Evolutionary conservation across 441 rosid species (phyloP).

Genomic region (Kokia cookei): DNA sequence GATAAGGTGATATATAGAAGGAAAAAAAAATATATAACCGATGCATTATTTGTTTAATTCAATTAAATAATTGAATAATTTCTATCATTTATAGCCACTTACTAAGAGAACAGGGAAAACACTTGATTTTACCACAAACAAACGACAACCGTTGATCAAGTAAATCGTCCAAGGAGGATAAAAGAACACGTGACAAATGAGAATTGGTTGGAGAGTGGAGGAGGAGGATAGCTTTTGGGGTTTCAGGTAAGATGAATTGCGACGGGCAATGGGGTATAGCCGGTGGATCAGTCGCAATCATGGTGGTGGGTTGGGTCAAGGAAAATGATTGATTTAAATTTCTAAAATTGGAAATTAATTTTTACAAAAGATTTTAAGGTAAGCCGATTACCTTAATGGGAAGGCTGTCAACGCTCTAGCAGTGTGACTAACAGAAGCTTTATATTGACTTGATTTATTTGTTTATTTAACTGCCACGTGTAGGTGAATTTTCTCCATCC

Average conservation of each 20-base stretch:
- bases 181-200: background rate
- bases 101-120: background rate
- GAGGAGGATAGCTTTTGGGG: background rate
- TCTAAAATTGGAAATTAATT: conserved; percentile 27
- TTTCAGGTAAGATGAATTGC: background rate
- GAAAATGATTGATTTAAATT: conserved; percentile 8
- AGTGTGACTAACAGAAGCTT: background rate
- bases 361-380: conserved; percentile 21
- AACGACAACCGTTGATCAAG: background rate
- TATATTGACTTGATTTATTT: background rate
- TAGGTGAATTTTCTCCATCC: background rate
- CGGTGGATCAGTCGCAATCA: conserved; percentile 23
- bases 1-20: no score
- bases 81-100: no score
- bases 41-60: no score
- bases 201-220: background rate
- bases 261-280: conserved; percentile 18
- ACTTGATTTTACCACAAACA: background rate
- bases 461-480: background rate
- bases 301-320: background rate
- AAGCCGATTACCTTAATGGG: conserved; percentile 27
- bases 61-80: no score
- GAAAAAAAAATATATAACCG: background rate
- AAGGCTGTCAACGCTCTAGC: conserved; percentile 16
- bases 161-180: background rate